These are phyloP conservation scores for Annona cherimola DNA, from an alignment of 164 flowering plant species.

Conservation along the genomic window DNA sequence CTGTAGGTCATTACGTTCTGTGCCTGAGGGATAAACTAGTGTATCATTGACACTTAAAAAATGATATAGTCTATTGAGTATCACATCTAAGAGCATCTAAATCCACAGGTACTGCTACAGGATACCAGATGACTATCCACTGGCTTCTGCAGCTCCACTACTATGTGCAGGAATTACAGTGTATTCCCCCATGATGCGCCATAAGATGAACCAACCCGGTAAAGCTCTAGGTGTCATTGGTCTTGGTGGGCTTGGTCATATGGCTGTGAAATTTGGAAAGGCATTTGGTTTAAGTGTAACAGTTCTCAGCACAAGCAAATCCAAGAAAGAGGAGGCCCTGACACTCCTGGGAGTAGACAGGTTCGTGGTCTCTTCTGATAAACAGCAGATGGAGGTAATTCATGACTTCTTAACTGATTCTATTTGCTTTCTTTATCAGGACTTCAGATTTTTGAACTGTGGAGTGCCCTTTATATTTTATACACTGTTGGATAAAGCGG, in stretches of 20 bases:
- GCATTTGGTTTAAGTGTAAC: slow-evolving; percentile 70
- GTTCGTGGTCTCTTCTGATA: slow-evolving; percentile 65
- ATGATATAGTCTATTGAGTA: not conserved
- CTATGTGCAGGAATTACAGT: slow-evolving; percentile 87
- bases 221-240: slow-evolving; percentile 77
- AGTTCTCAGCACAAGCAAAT: slow-evolving; percentile 64
- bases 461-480: not conserved
- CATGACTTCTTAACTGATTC: not conserved
- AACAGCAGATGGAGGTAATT: slow-evolving; percentile 60
- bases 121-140: slow-evolving; percentile 58
- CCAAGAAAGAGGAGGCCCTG: slow-evolving; percentile 73
- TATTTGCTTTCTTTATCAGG: not conserved
- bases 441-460: not conserved
- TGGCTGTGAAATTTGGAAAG: slow-evolving; percentile 83
- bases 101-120: slow-evolving; percentile 55
- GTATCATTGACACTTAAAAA: not conserved
- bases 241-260: slow-evolving; percentile 80
- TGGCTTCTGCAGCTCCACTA: slow-evolving; percentile 68
- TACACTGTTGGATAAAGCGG: not conserved
- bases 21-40: not conserved
- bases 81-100: not conserved
- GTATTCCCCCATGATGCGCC: slow-evolving; percentile 70
- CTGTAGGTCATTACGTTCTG: not conserved
- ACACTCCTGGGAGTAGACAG: slow-evolving; percentile 60
- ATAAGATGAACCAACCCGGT: slow-evolving; percentile 79